These are phyloP conservation scores for Agrostemma githago DNA, from an alignment of 148 eudicot species.

Conservation along the genomic window DNA sequence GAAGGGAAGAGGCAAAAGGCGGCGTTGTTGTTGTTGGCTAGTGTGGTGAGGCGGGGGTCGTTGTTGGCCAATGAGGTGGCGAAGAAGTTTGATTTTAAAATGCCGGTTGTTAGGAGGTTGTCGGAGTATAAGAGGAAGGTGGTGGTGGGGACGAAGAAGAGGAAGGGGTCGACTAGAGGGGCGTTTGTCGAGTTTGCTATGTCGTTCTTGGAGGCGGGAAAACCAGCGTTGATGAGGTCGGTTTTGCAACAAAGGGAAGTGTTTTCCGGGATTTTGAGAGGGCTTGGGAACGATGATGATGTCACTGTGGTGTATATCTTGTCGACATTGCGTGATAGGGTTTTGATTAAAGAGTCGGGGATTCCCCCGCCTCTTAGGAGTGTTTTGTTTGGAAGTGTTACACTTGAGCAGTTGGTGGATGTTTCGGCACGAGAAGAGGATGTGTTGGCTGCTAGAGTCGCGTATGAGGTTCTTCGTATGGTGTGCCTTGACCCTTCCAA, in stretches of 20 bases:
- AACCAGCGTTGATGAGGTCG: slow-evolving; percentile 74
- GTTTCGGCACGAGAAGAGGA: slow-evolving; percentile 63
- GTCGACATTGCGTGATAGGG: slow-evolving; percentile 66
- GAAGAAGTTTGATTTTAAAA: slow-evolving; percentile 72
- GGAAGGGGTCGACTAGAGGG: slow-evolving; percentile 57
- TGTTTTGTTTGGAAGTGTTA: slow-evolving; percentile 89
- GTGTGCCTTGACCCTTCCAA: slow-evolving; percentile 85
- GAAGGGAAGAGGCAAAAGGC: slow-evolving; percentile 66
- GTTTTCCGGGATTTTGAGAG: slow-evolving; percentile 73
- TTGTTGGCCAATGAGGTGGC: slow-evolving; percentile 83
- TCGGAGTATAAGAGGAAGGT: slow-evolving; percentile 50
- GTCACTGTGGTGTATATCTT: slow-evolving; percentile 69
- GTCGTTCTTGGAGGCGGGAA: slow-evolving; percentile 90
- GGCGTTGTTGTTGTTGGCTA: slow-evolving; percentile 57
- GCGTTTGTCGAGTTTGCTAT: slow-evolving; percentile 79
- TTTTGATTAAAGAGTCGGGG: slow-evolving; percentile 65
- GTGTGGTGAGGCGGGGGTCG: slow-evolving; percentile 76
- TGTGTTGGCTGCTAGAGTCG: slow-evolving; percentile 54
- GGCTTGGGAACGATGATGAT: slow-evolving; percentile 83
- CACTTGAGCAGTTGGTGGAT: slow-evolving; percentile 61
- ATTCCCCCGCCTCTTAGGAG: slow-evolving; percentile 83
- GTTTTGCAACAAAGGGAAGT: slow-evolving; percentile 75
- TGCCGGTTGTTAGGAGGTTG: slow-evolving; percentile 51
- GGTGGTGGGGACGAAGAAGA: slow-evolving; percentile 43
- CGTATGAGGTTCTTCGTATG: slow-evolving; percentile 55